These are phyloP conservation scores for Rhazya stricta DNA, from an alignment of 257 asterid genomes.

Conservation along the genomic window DNA sequence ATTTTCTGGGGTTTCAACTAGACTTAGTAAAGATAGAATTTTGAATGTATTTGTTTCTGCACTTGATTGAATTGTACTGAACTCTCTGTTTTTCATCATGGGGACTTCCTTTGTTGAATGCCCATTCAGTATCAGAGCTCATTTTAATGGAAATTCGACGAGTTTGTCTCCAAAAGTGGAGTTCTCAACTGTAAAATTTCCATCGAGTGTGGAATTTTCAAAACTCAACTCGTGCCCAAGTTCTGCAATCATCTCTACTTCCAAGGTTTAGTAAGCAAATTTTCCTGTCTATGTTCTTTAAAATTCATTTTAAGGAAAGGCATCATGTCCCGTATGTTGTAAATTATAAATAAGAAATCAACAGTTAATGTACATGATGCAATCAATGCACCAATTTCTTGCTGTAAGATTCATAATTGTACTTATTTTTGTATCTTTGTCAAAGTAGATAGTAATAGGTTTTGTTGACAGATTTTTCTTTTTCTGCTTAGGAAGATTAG, in stretches of 20 bases:
- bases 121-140: constrained; percentile 37
- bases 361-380: background rate
- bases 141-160: constrained; percentile 34
- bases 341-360: background rate
- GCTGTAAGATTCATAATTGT: background rate
- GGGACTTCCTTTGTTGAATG: constrained; percentile 36
- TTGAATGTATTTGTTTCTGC: background rate
- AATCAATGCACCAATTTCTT: background rate
- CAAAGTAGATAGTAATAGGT: background rate
- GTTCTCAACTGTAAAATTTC: constrained; percentile 32
- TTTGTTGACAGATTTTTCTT: background rate
- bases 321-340: background rate
- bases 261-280: constrained; percentile 31
- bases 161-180: constrained; percentile 32
- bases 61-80: background rate
- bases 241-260: constrained; percentile 27
- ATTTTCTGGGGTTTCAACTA: background rate
- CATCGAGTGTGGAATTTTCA: constrained; percentile 35
- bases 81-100: constrained; percentile 28
- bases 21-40: background rate
- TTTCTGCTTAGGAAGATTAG: background rate
- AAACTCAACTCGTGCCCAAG: constrained; percentile 29
- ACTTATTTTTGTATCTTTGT: background rate
- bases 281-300: background rate
- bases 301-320: background rate